Evolutionary conservation across 257 asterid species (phyloP).

Genomic region (Coffea eugenioides): DNA sequence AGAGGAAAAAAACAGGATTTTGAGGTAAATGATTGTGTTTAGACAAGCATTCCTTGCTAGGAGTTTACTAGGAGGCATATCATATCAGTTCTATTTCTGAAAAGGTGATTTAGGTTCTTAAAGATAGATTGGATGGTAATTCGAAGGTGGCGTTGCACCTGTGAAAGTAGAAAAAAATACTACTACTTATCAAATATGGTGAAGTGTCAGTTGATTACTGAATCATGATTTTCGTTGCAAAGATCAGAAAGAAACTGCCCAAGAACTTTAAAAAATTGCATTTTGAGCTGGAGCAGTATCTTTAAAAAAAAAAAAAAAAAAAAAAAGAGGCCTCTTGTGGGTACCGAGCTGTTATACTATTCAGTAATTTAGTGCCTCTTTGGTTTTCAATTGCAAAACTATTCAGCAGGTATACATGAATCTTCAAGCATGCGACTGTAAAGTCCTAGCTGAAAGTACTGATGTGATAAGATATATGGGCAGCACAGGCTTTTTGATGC

Average conservation of each 20-base stretch:
- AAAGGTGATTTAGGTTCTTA: neutral
- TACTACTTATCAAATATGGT: neutral
- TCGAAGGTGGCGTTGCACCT: neutral
- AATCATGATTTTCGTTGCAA: neutral
- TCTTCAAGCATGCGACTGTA: neutral
- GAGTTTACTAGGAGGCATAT: neutral
- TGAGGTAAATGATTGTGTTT: neutral
- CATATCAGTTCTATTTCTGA: neutral
- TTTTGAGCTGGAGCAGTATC: too few species aligned
- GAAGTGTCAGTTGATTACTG: neutral
- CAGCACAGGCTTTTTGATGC: neutral
- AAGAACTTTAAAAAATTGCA: too few species aligned
- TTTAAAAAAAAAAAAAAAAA: too few species aligned
- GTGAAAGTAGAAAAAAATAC: too few species aligned
- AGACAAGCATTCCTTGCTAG: neutral
- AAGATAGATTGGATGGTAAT: neutral
- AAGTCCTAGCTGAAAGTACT: neutral
- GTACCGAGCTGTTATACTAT: too few species aligned
- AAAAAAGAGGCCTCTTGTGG: too few species aligned
- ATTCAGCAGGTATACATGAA: neutral
- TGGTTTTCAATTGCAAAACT: neutral
- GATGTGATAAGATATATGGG: neutral
- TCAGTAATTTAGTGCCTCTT: neutral
- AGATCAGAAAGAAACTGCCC: conserved; percentile 1
- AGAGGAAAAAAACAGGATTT: neutral